Evolutionary conservation across 805 yeast genomes (phyloP).

Genomic region (Metschnikowia aberdeeniae): DNA sequence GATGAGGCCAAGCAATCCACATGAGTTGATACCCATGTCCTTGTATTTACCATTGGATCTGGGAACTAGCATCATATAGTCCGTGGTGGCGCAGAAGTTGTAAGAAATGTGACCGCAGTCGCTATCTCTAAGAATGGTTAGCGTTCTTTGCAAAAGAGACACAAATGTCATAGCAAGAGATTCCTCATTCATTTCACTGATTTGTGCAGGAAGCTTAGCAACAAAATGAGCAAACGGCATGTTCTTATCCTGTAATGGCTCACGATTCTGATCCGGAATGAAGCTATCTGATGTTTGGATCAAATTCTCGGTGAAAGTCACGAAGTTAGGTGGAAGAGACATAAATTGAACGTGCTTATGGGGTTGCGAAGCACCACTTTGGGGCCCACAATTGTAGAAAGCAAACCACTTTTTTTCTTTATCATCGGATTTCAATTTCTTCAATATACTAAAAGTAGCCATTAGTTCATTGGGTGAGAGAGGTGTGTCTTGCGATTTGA

Average conservation of each 20-base stretch:
- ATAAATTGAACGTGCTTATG: slow-evolving; percentile 91
- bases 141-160: slow-evolving; percentile 63
- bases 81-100: slow-evolving; percentile 75
- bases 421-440: slow-evolving; percentile 39
- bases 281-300: slow-evolving; percentile 44
- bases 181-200: slow-evolving; percentile 47
- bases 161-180: slow-evolving; percentile 65
- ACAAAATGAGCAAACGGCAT: slow-evolving; percentile 80
- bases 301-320: slow-evolving; percentile 52
- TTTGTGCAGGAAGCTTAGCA: slow-evolving; percentile 50
- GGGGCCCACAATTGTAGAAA: slow-evolving; percentile 84
- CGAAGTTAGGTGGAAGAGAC: slow-evolving; percentile 58
- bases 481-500: slow-evolving; percentile 68
- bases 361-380: slow-evolving; percentile 91
- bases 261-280: slow-evolving; percentile 49
- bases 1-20: slow-evolving; percentile 76
- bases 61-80: slow-evolving; percentile 87
- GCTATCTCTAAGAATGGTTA: slow-evolving; percentile 60
- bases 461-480: slow-evolving; percentile 66
- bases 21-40: slow-evolving; percentile 66
- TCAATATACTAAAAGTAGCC: slow-evolving; percentile 54
- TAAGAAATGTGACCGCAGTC: slow-evolving; percentile 54
- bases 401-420: slow-evolving; percentile 56
- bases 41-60: slow-evolving; percentile 55
- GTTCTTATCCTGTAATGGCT: slow-evolving; percentile 58